Base-by-base conservation (phyloP, 148 eudicot species). In the Amaranthus cruentus region DNA sequence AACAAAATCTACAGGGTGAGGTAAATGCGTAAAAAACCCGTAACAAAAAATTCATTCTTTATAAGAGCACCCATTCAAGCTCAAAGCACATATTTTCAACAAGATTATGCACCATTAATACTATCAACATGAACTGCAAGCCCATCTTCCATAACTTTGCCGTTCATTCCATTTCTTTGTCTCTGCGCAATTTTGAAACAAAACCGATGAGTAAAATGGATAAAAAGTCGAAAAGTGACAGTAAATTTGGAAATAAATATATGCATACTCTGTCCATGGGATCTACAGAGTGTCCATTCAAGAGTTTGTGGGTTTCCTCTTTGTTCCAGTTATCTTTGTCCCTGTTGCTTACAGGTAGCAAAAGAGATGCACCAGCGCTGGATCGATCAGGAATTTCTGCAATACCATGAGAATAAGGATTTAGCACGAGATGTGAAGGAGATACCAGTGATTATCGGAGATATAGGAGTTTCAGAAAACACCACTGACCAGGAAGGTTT, bases 311-410 rank as follows among this genome's bases (percentile, higher is more conserved):
- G 62, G 77, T 83, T 77, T 94, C 99, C 79, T 95, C 99, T 69
- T 88, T 95, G 38, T 82, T 83, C 81, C 83, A 73, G 67, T 81
- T 76, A 79, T 92, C 99, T 77, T 90, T 95, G 46, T 81, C 87
- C 77, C 75, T 84, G 79, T 71, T 81, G 79, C 85, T 88, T 69
- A 91, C 1, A 7, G 97, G 96, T 52, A 91, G 85, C 77, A 91
- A 75, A 15, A 83, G 81, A 64, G 89, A 67, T 48, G 81, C 80
- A 43, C 85, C 84, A 46, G 75, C 83, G 56, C 81, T 80, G 28
- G 84, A 77, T 12, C 96, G 96, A 54, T 95, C 99, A 44, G 97
- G 96, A 83, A 95, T 75, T 74, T 95, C 99, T 94, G 89, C 51
- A 80, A 21, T 10, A 7, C 43, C 55, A 46, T n/a, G 56, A 55